A percentile compares a stretch with the other conserved stretches of the same genome.
phyloP scores from a whole-genome alignment of 768 basidiomycete genomes.

The Albatrellus ellisii region DNA sequence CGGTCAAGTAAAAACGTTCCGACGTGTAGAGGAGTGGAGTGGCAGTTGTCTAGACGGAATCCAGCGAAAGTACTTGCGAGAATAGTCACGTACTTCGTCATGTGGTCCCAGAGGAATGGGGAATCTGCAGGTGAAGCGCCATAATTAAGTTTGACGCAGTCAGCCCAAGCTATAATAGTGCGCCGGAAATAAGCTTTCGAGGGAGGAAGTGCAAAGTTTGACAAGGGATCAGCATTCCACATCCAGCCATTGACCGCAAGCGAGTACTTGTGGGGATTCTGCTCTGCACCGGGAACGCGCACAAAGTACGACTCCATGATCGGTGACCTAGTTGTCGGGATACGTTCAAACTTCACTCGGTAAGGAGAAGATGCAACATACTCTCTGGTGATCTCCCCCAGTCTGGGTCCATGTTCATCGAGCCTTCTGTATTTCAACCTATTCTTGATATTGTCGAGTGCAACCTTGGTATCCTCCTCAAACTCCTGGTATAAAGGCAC shows the following conservation, averaged over 20 bases:
- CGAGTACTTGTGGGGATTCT: constrained; percentile 45
- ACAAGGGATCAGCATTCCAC: constrained; percentile 89
- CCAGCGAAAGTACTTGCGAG: constrained; percentile 85
- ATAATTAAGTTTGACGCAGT: constrained; percentile 97
- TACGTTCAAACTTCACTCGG: constrained; percentile 3
- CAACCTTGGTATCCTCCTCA: constrained; percentile 68
- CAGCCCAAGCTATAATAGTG: constrained; percentile 95
- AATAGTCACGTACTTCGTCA: constrained; percentile 68
- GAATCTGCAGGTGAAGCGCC: constrained; percentile 42
- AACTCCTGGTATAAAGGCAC: constrained; percentile 80
- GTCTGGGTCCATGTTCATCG: constrained; percentile 70
- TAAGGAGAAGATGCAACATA: constrained; percentile 25
- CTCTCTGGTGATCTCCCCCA: constrained; percentile 68
- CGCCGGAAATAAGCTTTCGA: constrained; percentile 94
- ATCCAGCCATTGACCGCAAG: constrained; percentile 99
- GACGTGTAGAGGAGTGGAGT: constrained; percentile 94
- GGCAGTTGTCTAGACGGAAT: constrained; percentile 97
- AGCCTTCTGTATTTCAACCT: constrained; percentile 71
- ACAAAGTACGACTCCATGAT: constrained; percentile 92
- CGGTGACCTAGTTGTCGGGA: constrained; percentile 45
- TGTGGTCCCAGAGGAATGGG: constrained; percentile 76
- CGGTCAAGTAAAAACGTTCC: constrained; percentile 91
- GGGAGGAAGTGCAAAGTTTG: constrained; percentile 84
- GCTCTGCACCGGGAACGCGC: constrained; percentile 42
- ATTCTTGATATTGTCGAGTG: constrained; percentile 62